phyloP scores from a whole-genome alignment of 1,139 yeast genomes.

The Yamadazyma triangularis region DNA sequence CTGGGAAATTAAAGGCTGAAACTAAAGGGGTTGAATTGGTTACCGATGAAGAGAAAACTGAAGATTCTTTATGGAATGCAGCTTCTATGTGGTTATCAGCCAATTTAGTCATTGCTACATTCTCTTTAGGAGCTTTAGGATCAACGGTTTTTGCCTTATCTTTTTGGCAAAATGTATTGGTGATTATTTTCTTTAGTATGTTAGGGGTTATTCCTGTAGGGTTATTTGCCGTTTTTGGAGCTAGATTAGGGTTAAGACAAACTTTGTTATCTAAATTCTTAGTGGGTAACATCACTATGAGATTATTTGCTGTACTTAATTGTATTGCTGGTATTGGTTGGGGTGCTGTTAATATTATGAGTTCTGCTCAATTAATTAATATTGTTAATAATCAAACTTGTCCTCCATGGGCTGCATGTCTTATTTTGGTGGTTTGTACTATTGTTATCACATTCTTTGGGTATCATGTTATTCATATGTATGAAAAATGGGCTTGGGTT shows the following conservation, averaged over 20 bases:
- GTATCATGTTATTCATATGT: conserved; percentile 70
- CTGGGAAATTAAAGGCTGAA: conserved; percentile 44
- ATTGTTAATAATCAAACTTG: conserved; percentile 62
- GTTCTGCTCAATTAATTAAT: conserved; percentile 76
- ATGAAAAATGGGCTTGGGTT: conserved; percentile 84
- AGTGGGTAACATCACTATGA: conserved; percentile 67
- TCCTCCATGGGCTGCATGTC: conserved; percentile 88
- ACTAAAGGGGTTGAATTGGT: conserved; percentile 63
- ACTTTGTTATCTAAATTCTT: conserved; percentile 78
- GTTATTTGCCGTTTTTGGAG: conserved; percentile 77
- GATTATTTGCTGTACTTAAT: conserved; percentile 72
- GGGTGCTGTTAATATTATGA: conserved; percentile 89
- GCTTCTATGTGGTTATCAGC: conserved; percentile 92
- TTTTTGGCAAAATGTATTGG: conserved; percentile 60
- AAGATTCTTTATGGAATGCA: conserved; percentile 56
- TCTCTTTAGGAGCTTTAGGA: conserved; percentile 76
- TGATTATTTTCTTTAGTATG: conserved; percentile 64
- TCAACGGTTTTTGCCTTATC: conserved; percentile 45
- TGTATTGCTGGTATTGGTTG: conserved; percentile 86
- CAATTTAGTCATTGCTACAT: conserved; percentile 79
- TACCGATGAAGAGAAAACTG: conserved; percentile 61
- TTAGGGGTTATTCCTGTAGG: conserved; percentile 78
- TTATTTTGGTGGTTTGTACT: conserved; percentile 63
- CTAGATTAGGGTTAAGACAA: conserved; percentile 79
- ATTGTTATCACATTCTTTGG: conserved; percentile 78